Evolutionary conservation across 495 filamentous ascomycete genomes (phyloP).

Genomic region (Evernia prunastri): DNA sequence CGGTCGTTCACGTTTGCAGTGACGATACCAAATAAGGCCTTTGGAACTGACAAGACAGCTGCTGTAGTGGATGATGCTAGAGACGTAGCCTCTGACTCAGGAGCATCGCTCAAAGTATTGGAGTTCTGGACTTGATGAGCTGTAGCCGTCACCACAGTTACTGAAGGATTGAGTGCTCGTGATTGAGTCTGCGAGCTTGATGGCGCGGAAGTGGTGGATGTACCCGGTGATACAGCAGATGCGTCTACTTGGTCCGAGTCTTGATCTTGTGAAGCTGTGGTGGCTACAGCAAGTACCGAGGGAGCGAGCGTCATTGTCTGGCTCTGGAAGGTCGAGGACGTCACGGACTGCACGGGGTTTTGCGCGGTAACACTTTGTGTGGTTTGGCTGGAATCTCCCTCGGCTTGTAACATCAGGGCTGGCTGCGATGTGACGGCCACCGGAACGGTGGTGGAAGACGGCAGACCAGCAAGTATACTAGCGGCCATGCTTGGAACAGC

Average conservation of each 20-base stretch:
- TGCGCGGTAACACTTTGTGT: background rate
- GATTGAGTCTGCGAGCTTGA: background rate
- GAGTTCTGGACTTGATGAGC: background rate
- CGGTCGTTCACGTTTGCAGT: background rate
- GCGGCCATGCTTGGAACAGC: slow-evolving; percentile 17
- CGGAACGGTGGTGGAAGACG: background rate
- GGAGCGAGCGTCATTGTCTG: background rate
- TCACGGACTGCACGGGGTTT: background rate
- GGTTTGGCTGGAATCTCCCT: slow-evolving; percentile 1
- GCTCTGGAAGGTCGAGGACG: slow-evolving; percentile 1
- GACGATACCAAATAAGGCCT: background rate
- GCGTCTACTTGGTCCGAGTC: background rate
- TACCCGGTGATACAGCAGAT: background rate
- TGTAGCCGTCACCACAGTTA: background rate
- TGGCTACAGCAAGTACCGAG: background rate
- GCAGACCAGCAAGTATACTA: slow-evolving; percentile 2
- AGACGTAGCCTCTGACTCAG: background rate
- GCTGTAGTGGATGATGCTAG: background rate
- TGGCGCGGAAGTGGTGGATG: background rate
- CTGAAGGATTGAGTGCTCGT: background rate
- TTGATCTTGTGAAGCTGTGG: background rate
- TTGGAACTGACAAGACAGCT: background rate
- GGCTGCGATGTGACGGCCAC: slow-evolving; percentile 2
- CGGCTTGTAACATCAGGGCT: slow-evolving; percentile 7
- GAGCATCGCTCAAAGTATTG: background rate